Evolutionary conservation across 2,329 filamentous ascomycete genomes (phyloP).

Genomic region (Chalara sp.): DNA sequence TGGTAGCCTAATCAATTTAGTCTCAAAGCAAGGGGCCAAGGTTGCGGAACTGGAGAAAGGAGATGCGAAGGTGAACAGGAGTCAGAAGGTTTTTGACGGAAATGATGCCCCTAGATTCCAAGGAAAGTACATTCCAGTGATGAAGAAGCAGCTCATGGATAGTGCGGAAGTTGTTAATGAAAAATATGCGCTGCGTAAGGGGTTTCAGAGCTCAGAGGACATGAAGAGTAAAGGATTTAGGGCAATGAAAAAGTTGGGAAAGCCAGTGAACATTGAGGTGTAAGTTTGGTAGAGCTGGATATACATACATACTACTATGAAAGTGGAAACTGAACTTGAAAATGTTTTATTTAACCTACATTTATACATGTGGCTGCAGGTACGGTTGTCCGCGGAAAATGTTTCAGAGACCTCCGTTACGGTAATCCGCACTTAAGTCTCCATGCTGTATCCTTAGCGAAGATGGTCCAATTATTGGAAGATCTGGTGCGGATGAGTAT

Average conservation of each 20-base stretch:
- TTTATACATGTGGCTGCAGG: no score
- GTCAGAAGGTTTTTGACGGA: conserved; percentile 45
- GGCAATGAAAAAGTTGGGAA: conserved; percentile 14
- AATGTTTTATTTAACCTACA: no score
- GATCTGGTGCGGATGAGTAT: no score
- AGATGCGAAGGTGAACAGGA: conserved; percentile 26
- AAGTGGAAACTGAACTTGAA: no score
- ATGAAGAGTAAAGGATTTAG: conserved; percentile 26
- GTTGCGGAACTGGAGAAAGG: conserved; percentile 23
- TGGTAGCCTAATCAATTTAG: conserved; percentile 61
- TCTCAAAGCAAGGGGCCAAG: conserved; percentile 34
- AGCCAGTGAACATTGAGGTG: no score
- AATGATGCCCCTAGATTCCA: conserved; percentile 42
- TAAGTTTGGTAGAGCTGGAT: no score
- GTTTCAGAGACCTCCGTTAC: no score
- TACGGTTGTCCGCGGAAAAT: no score
- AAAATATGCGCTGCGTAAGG: conserved; percentile 54
- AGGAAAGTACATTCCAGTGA: conserved; percentile 49
- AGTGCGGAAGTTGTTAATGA: conserved; percentile 51
- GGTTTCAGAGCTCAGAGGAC: conserved; percentile 46
- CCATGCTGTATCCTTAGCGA: no score
- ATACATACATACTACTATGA: no score
- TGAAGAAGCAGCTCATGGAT: conserved; percentile 42
- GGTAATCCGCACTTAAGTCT: no score
- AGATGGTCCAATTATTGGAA: no score